phyloP scores from a whole-genome alignment of 805 yeast species.

The Kuraishia piskuri region DNA sequence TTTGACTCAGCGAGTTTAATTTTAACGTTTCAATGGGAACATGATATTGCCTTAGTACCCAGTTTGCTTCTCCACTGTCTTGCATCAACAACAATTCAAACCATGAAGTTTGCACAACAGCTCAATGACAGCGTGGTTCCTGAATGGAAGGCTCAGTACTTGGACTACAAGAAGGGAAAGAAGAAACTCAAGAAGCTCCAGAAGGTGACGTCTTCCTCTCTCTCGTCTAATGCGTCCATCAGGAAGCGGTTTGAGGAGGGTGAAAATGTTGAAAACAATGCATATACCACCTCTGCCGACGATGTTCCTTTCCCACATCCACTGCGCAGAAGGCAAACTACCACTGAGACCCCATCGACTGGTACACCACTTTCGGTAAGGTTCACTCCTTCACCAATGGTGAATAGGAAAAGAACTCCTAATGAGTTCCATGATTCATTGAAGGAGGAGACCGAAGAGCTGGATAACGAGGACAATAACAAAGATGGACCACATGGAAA shows the following conservation, averaged over 20 bases:
- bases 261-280: background rate
- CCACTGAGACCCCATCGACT: background rate
- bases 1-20: background rate
- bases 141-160: conserved; percentile 79
- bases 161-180: conserved; percentile 53
- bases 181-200: conserved; percentile 25
- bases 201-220: conserved; percentile 8
- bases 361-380: background rate
- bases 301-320: background rate
- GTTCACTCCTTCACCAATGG: background rate
- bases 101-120: conserved; percentile 68
- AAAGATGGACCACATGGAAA: background rate
- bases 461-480: background rate
- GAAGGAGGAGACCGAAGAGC: background rate
- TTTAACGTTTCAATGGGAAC: background rate
- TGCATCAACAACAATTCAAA: background rate
- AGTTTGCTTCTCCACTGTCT: background rate
- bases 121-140: conserved; percentile 66
- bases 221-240: background rate
- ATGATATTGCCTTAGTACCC: background rate
- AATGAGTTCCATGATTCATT: background rate
- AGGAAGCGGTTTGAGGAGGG: background rate
- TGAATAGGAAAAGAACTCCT: background rate
- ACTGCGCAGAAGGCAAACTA: background rate
- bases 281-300: background rate